Evolutionary conservation across 495 filamentous ascomycete genomes (phyloP), one percentile per base, ranked within the genome.

Genomic region (Annulohypoxylon moriforme): DNA sequence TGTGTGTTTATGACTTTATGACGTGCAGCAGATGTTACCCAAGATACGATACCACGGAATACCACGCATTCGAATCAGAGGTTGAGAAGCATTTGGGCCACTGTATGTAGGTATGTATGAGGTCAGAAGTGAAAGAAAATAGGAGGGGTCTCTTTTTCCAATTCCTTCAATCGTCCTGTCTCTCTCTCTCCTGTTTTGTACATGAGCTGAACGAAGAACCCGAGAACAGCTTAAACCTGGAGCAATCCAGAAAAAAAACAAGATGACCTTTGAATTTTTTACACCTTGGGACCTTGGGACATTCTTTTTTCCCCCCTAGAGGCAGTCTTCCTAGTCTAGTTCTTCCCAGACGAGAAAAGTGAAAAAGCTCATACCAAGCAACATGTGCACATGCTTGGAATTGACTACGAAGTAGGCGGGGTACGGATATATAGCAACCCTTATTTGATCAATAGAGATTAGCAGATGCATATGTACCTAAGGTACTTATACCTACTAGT

Each of bases 21-120:
- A 74, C 72, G 72, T 71, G 72, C 64, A 71, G 59, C 64, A 71
- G 59, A 71, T 74, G 72, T 63, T 71, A 74, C 72, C 72, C 67
- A 71, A 64, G 34, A 65, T 44, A 44, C 40, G 40, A 44, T 67
- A 62, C 60, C 56, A 53, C 67, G 38, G 36, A 67, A 44, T 67
- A 62, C 60, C 56, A 53, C 67, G 38, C 44, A 67, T 64, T 60
- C 33, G 13, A 58, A 33, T 38, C 20, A 59, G 40, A 67, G 27
- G 36, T 36, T 27, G 31, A 67, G 70, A 50, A 33, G 31, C 22
- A 65, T 27, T 22, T 29, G 49, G 25, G 1, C 27, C 8, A 40
- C 13, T n/a, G n/a, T n/a, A n/a, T 8, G 13, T 36, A 18, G 13
- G 44, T 50, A 53, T 53, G 49, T 53, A 53, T 53, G 49, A 29